Conservation (phyloP, 2,329 filamentous ascomycete genomes). For the Colletotrichum sublineola region DNA sequence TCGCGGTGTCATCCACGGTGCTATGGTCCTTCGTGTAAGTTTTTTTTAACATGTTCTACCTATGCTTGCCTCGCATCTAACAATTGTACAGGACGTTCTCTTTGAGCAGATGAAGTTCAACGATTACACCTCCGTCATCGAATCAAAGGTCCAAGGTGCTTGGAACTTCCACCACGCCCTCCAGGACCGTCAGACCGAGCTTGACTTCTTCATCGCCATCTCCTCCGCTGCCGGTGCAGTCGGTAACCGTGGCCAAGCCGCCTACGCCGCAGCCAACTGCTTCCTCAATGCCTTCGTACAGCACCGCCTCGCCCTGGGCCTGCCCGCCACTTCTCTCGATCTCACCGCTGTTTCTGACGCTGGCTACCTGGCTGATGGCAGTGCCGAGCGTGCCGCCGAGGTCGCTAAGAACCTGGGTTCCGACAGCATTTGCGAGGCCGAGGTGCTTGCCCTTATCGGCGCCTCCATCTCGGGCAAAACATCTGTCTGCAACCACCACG, state of each 20-base stretch:
- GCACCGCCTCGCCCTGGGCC: slow-evolving; percentile 55
- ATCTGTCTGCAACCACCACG: slow-evolving; percentile 61
- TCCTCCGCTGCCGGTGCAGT: slow-evolving; percentile 66
- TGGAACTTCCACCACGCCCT: slow-evolving; percentile 67
- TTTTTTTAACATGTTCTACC: background rate
- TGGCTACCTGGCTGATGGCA: slow-evolving; percentile 64
- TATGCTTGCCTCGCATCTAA: slow-evolving; percentile 1
- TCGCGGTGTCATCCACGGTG: slow-evolving; percentile 58
- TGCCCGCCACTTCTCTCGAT: slow-evolving; percentile 63
- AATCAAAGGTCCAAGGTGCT: slow-evolving; percentile 65
- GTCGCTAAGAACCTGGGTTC: slow-evolving; percentile 64
- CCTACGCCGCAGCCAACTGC: slow-evolving; percentile 65
- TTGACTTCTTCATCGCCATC: slow-evolving; percentile 69
- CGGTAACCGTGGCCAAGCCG: slow-evolving; percentile 65
- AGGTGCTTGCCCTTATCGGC: slow-evolving; percentile 67
- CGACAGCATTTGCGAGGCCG: slow-evolving; percentile 63
- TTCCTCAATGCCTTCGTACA: slow-evolving; percentile 60
- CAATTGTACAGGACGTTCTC: slow-evolving; percentile 56
- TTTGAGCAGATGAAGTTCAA: slow-evolving; percentile 66
- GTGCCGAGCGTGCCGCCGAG: slow-evolving; percentile 56
- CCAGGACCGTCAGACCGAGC: slow-evolving; percentile 46
- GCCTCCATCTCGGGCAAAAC: slow-evolving; percentile 62
- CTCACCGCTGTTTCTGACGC: slow-evolving; percentile 65
- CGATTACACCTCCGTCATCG: slow-evolving; percentile 62
- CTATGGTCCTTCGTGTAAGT: slow-evolving; percentile 57